phyloP scores from a whole-genome alignment of 176 grass and related monocot genomes.

The Triticum urartu region DNA sequence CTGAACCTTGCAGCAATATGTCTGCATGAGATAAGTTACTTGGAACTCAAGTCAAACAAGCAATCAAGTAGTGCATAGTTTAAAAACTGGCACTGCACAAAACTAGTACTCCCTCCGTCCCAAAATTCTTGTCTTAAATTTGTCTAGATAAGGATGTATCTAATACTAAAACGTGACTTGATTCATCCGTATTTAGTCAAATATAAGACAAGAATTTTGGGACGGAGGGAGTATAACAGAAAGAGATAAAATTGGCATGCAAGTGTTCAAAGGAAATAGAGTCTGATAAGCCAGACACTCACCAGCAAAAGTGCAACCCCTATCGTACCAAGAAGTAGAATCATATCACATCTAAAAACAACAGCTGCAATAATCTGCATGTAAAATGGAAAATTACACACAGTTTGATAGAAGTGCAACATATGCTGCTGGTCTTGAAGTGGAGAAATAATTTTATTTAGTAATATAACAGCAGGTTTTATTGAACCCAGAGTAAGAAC shows the following conservation, averaged over 20 bases:
- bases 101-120: background rate
- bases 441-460: background rate
- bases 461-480: background rate
- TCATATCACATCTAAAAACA: constrained; percentile 92
- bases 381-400: constrained; percentile 20
- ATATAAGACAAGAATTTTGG: no score
- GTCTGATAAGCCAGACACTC: constrained; percentile 18
- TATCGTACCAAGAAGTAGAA: constrained; percentile 85
- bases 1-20: background rate
- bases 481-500: background rate
- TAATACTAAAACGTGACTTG: no score
- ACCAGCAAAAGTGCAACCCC: constrained; percentile 82
- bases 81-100: background rate
- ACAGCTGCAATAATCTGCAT: constrained; percentile 71
- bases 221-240: background rate
- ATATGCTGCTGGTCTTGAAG: background rate
- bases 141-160: no score
- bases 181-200: no score
- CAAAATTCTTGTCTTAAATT: no score
- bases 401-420: background rate
- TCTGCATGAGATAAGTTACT: background rate
- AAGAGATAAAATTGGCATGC: background rate
- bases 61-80: background rate
- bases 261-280: background rate
- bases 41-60: constrained; percentile 6